A percentile compares a stretch with the other conserved stretches of the same genome.
These are phyloP conservation scores for Euphorbia lathyris DNA, from an alignment of 345 rosid species.

Conservation along the genomic window DNA sequence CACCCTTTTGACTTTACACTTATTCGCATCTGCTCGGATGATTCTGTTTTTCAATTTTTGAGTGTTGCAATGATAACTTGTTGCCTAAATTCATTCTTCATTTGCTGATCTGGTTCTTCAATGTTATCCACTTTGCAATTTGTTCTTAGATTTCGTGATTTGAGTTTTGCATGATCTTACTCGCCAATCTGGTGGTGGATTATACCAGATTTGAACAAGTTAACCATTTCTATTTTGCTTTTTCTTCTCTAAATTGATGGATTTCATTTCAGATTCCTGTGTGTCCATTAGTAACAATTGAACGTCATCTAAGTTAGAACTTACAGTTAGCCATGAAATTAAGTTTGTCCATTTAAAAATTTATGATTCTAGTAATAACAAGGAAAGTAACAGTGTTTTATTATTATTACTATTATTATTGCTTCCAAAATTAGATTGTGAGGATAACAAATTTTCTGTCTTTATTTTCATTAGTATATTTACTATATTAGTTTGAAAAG, in stretches of 20 bases:
- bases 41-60: neutral
- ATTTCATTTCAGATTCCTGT: slow-evolving; percentile 12
- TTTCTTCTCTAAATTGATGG: neutral
- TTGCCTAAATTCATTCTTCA: neutral
- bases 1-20: neutral
- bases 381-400: neutral
- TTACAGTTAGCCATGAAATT: neutral
- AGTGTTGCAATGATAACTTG: neutral
- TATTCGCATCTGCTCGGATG: neutral
- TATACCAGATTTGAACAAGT: neutral
- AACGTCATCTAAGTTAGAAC: neutral
- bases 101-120: slow-evolving; percentile 17
- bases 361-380: neutral
- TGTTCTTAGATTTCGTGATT: slow-evolving; percentile 2
- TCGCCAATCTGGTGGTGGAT: neutral
- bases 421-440: neutral
- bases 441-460: neutral
- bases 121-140: neutral
- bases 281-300: neutral
- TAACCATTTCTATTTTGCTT: neutral
- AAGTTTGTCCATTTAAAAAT: neutral
- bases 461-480: neutral
- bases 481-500: neutral
- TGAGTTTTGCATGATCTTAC: slow-evolving; percentile 13
- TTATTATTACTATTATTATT: neutral